Evolutionary conservation across 345 rosid species (phyloP), one percentile per base, ranked within the genome.

Genomic region (Erucastrum elatum): DNA sequence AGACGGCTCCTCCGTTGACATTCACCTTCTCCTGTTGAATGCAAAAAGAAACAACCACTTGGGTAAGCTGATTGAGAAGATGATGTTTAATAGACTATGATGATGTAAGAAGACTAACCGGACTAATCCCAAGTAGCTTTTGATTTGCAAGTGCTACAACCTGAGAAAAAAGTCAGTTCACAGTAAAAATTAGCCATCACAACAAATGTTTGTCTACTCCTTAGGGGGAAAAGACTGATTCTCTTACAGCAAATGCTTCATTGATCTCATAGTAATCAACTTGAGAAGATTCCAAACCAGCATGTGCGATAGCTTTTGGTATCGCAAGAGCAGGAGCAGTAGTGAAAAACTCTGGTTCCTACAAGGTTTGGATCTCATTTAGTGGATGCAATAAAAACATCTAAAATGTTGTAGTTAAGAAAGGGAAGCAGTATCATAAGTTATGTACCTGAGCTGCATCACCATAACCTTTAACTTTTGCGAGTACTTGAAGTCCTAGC

Each of bases 321-420:
- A 95, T 86, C 0, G 98, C 94, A 10, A 95, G 90, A 73, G 99
- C 90, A 68, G 99, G 99, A 74, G 99, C 84, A 11, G 98, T 93
- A 60, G 99, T 95, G 84, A 95, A 95, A 60, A 88, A 75, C 86
- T 90, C 99, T n/a, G 99, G 93, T 78, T 89, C 96, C 98, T 95
- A 90, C 79, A 87, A 30, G 77, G 71, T 35, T 51, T 9, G 74
- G 49, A 70, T 68, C 70, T 46, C 41, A 60, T 70, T 80, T 69
- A 66, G 55, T 33, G 72, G 16, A 7, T 59, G 15, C 6, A 31
- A 44, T 49, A 58, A 64, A 29, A 33, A 83, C 33, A 49, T 79
- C 68, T 17, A 17, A 31, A 2, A 61, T 12, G 10, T 41, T 51
- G 35, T 33, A 17, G n/a, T 4, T 6, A 33, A 31, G 66, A 49